Evolutionary conservation across 352 stramenopile species (phyloP).

Genomic region (Phytophthora pisi): DNA sequence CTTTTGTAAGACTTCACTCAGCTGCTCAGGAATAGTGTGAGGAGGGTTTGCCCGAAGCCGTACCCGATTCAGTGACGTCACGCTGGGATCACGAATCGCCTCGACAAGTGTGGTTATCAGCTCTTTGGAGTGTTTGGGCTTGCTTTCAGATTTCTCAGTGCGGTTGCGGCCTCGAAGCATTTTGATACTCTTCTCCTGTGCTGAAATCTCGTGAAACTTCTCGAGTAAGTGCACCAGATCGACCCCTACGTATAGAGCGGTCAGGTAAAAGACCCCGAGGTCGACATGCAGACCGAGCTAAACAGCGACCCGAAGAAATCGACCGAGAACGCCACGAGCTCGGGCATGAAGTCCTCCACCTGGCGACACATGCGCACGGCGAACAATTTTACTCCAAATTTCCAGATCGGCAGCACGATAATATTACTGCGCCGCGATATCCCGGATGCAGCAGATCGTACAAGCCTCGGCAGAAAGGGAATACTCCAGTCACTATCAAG

Average conservation of each 20-base stretch:
- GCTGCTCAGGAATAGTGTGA: neutral
- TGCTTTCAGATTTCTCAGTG: neutral
- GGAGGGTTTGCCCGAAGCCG: neutral
- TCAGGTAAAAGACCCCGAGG: slow-evolving; percentile 6
- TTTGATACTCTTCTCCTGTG: neutral
- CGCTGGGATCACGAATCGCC: neutral
- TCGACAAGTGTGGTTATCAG: neutral
- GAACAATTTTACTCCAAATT: slow-evolving; percentile 9
- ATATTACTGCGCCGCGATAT: slow-evolving; percentile 1
- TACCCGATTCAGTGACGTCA: neutral
- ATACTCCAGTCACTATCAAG: slow-evolving; percentile 4
- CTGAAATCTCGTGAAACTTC: slow-evolving; percentile 7
- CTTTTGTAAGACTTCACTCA: neutral
- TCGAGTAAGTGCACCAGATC: slow-evolving; percentile 1
- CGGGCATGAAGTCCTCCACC: slow-evolving; percentile 20
- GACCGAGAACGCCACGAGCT: slow-evolving; percentile 13
- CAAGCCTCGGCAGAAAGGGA: slow-evolving; percentile 6
- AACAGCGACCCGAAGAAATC: slow-evolving; percentile 28
- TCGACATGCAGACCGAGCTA: slow-evolving; percentile 23
- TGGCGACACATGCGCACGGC: neutral
- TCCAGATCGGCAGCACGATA: slow-evolving; percentile 11
- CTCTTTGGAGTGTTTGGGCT: neutral
- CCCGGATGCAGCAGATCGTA: neutral
- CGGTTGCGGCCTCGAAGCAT: neutral
- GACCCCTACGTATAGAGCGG: slow-evolving; percentile 1